Conservation (phyloP, 257 asterid genomes). For the Marsdenia floribunda region DNA sequence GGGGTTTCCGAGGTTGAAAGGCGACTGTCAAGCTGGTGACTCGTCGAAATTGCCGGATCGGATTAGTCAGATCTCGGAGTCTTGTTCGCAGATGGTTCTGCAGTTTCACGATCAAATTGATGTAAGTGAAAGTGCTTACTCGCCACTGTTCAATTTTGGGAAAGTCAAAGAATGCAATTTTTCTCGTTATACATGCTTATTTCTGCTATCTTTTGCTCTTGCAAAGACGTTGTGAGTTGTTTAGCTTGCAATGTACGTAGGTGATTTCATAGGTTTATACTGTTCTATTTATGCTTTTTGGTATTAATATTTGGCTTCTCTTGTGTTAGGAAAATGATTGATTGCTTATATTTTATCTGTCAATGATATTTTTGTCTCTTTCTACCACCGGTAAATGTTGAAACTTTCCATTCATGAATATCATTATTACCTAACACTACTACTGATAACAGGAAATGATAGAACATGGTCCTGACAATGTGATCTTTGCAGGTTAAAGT, state of each 20-base stretch:
- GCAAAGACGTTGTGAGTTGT: not conserved
- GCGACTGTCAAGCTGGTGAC: slow-evolving; percentile 41
- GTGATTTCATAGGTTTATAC: not conserved
- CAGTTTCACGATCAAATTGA: slow-evolving; percentile 55
- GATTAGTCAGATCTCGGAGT: slow-evolving; percentile 57
- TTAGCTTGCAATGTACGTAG: not conserved
- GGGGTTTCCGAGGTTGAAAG: slow-evolving; percentile 56
- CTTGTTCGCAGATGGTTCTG: slow-evolving; percentile 86
- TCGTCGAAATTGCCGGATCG: slow-evolving; percentile 44
- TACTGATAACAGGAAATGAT: slow-evolving; percentile 5
- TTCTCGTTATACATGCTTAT: not conserved
- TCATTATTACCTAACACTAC: not conserved
- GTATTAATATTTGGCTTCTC: not conserved
- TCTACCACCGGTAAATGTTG: not conserved
- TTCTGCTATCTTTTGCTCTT: not conserved
- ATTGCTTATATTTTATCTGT: not conserved
- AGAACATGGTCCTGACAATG: not conserved
- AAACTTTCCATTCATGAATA: not conserved
- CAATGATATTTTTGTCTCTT: not conserved
- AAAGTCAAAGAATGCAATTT: not conserved
- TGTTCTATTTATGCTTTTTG: not conserved
- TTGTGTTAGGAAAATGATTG: not conserved
- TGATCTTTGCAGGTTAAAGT: slow-evolving; percentile 56
- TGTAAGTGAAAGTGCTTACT: slow-evolving; percentile 26
- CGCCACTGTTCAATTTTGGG: slow-evolving; percentile 1